These are phyloP conservation scores for Phytophthora hybrid DNA, from an alignment of 352 stramenopile genomes.

Conservation along the genomic window DNA sequence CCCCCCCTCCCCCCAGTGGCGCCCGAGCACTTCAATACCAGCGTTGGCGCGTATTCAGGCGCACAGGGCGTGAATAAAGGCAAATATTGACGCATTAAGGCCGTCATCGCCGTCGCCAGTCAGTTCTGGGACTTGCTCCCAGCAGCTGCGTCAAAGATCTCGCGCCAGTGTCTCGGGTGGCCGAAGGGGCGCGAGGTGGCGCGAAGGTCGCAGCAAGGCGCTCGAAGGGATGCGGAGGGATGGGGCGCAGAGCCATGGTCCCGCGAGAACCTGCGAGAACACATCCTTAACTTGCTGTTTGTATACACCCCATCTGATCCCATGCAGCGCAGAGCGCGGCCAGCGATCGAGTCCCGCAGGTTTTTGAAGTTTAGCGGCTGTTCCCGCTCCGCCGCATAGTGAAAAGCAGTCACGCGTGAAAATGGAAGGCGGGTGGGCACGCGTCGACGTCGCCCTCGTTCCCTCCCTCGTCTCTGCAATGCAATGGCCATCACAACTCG, in stretches of 20 bases:
- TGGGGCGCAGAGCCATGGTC: slow-evolving; percentile 14
- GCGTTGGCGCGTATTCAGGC: neutral
- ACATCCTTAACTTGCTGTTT: slow-evolving; percentile 1
- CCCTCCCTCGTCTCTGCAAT: slow-evolving; percentile 21
- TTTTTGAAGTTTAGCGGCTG: slow-evolving; percentile 46
- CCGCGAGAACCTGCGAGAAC: neutral
- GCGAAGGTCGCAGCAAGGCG: slow-evolving; percentile 41
- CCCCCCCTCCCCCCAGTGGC: no score
- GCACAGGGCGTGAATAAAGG: neutral
- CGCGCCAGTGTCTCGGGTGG: slow-evolving; percentile 11
- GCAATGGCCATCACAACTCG: slow-evolving; percentile 40
- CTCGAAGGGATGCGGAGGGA: slow-evolving; percentile 44
- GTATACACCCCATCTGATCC: slow-evolving; percentile 21
- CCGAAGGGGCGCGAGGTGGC: slow-evolving; percentile 35
- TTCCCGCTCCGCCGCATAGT: slow-evolving; percentile 26
- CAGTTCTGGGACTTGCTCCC: neutral
- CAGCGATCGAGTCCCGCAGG: slow-evolving; percentile 17
- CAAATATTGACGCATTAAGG: neutral
- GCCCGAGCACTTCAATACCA: neutral
- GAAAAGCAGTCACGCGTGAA: slow-evolving; percentile 37
- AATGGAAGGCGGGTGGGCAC: slow-evolving; percentile 39
- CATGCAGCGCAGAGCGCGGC: neutral
- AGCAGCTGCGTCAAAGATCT: slow-evolving; percentile 46
- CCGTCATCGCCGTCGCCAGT: neutral
- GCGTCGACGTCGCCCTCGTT: slow-evolving; percentile 21